These are phyloP conservation scores for Benincasa hispida DNA, from an alignment of 306 rosid species.

Conservation along the genomic window DNA sequence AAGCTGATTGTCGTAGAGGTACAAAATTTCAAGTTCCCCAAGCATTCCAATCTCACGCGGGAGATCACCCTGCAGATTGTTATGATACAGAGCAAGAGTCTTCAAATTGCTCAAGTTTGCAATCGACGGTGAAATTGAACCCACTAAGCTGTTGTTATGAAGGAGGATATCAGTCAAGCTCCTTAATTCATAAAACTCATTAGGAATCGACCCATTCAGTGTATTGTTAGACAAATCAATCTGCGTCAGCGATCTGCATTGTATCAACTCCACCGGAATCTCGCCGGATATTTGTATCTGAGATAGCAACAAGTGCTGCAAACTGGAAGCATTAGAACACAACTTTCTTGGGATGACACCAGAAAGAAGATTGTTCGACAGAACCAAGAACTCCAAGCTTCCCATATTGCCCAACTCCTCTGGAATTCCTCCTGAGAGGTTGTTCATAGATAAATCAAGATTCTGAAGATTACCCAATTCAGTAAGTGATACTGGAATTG, in stretches of 20 bases:
- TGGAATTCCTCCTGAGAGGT: constrained; percentile 54
- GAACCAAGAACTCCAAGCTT: constrained; percentile 40
- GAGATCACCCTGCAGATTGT: constrained; percentile 55
- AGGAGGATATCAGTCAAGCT: constrained; percentile 65
- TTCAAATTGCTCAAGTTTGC: constrained; percentile 54
- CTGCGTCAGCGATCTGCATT: constrained; percentile 54
- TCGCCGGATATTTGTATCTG: constrained; percentile 43
- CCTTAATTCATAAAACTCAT: constrained; percentile 34
- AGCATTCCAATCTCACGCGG: constrained; percentile 84
- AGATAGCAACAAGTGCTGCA: constrained; percentile 51
- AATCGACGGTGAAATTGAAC: constrained; percentile 56
- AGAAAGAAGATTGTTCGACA: constrained; percentile 59
- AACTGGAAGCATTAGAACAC: constrained; percentile 65
- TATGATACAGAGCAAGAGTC: constrained; percentile 60
- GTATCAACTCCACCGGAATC: constrained; percentile 54
- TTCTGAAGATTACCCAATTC: constrained; percentile 51
- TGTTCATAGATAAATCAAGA: constrained; percentile 70
- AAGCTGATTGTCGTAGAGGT: constrained; percentile 75
- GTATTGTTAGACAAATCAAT: constrained; percentile 80
- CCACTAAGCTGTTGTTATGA: constrained; percentile 74
- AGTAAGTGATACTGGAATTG: constrained; percentile 43
- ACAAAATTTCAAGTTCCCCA: constrained; percentile 51
- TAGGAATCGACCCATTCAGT: constrained; percentile 69
- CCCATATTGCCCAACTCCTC: constrained; percentile 63
- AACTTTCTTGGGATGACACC: constrained; percentile 47